Conservation (phyloP, 140 eudicot species). For the Oenanthe javanica region DNA sequence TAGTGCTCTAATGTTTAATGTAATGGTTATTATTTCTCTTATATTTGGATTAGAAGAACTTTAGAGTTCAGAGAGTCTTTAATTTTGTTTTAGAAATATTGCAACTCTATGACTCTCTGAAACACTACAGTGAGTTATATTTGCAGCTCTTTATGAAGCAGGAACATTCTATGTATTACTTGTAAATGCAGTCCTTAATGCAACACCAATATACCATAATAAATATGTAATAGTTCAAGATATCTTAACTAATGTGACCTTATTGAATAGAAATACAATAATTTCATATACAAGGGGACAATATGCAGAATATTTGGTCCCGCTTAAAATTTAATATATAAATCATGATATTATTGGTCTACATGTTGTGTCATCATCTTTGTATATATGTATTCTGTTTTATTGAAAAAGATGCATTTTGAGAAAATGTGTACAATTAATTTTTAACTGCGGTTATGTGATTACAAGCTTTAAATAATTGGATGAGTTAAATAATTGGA, state of each 20-base stretch:
- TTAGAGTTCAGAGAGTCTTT: neutral
- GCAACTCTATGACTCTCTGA: neutral
- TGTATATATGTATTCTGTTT: no score
- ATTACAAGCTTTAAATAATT: no score
- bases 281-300: neutral
- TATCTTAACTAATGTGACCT: neutral
- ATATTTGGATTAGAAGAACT: neutral
- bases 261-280: neutral
- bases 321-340: no score
- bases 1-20: no score
- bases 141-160: neutral
- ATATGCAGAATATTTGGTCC: neutral
- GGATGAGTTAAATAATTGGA: no score
- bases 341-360: no score
- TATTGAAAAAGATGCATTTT: no score
- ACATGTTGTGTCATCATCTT: no score
- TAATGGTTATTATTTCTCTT: no score
- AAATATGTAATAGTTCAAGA: neutral
- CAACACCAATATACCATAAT: neutral
- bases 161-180: neutral
- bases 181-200: neutral
- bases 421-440: no score
- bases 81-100: neutral
- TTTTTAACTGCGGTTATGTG: no score
- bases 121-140: neutral